Percentiles rank a stretch among this genome's conserved stretches.
Evolutionary conservation across 306 rosid species (phyloP).

Genomic region (Lathyrus tuberosus): DNA sequence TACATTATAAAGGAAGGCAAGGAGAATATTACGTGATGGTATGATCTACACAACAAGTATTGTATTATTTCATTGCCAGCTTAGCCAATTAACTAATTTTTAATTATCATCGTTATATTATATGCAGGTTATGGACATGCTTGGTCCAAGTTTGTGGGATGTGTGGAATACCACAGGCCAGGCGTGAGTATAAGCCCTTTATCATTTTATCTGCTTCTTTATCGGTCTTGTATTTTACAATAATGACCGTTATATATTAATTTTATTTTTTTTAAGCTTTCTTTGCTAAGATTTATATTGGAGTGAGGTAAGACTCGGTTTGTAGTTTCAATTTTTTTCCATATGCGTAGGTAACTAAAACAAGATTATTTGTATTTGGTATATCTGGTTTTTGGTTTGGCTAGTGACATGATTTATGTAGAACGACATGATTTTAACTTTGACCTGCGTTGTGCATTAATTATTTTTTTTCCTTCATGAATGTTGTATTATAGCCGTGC

Average conservation of each 20-base stretch:
- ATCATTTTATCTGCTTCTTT: conserved; percentile 26
- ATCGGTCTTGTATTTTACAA: conserved; percentile 5
- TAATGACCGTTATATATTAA: neutral
- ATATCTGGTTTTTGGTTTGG: conserved; percentile 12
- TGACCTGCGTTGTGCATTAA: conserved; percentile 3
- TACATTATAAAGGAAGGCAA: conserved; percentile 83
- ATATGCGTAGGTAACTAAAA: conserved; percentile 15
- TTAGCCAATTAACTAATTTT: conserved; percentile 3
- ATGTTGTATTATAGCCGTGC: neutral
- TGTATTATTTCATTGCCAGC: conserved; percentile 10
- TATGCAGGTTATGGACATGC: conserved; percentile 95
- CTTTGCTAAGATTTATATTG: conserved; percentile 12
- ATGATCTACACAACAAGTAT: conserved; percentile 37
- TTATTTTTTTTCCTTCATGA: neutral
- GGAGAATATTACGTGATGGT: conserved; percentile 96
- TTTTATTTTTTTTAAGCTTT: conserved; percentile 7
- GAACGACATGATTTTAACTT: neutral
- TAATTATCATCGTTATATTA: conserved; percentile 1
- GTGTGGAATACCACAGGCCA: conserved; percentile 89
- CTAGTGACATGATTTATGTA: neutral
- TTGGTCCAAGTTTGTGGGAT: conserved; percentile 97
- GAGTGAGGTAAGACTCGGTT: conserved; percentile 13
- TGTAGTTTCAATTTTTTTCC: conserved; percentile 24
- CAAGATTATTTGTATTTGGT: conserved; percentile 8
- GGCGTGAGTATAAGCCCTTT: conserved; percentile 65